Evolutionary conservation across 441 rosid genomes (phyloP), one percentile per base, ranked within the genome.

Genomic region (Euphorbia schlechtendalii): DNA sequence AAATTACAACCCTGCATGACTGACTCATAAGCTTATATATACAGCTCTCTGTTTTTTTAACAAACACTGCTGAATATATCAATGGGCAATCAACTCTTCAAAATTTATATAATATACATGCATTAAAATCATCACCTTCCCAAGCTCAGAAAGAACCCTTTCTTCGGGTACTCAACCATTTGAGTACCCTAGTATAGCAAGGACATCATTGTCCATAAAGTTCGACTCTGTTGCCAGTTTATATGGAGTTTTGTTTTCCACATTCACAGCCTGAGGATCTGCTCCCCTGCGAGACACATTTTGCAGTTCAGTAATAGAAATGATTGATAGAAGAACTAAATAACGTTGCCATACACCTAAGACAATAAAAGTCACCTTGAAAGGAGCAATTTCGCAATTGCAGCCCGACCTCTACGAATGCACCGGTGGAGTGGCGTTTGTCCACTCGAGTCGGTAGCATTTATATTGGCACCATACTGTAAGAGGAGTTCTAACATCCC

Each of bases 401-500:
- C 76, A 27, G 83, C 78, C 78, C 71, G 85, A 78, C 98, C 94
- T 76, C 76, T 71, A 64, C 75, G 69, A 68, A 87, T 79, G 74
- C 94, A 84, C 41, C 77, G 88, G 68, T 92, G 96, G 61, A 96
- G 80, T 4, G 98, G 97, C 5, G 81, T 83, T 64, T 87, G 91
- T 69, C 97, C 96, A 73, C 76, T 83, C 51, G 92, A 83, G 79
- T 88, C 96, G 4, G 71, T 72, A 53, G 92, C 79, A 72, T 92
- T 88, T 70, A 87, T 80, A 74, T 84, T 85, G 49, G 99, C 96
- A 69, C 99, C 98, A 56, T 90, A 96, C 69, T 92, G 99, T 45
- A 96, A 75, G 40, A 96, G 89, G 75, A 96, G 96, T 80, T 96
- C 99, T n/a, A 92, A 76, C 99, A 96, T 92, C 71, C 98, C 96